phyloP scores from a whole-genome alignment of 768 basidiomycete genomes.

The Gymnopilus dilepis region DNA sequence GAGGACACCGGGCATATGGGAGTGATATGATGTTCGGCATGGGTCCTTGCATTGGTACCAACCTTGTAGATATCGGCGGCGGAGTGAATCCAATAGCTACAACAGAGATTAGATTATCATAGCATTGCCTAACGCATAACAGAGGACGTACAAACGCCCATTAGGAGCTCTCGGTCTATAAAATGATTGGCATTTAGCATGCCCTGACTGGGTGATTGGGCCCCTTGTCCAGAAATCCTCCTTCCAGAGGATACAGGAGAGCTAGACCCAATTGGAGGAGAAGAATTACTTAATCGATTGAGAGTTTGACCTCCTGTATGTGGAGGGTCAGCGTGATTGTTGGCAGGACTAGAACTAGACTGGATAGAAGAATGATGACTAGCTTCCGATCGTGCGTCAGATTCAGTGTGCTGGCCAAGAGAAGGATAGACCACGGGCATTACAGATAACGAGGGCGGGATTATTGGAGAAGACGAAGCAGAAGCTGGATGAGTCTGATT shows the following conservation, averaged over 20 bases:
- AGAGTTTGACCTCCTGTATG: neutral
- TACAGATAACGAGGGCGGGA: neutral
- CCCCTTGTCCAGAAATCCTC: slow-evolving; percentile 6
- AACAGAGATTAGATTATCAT: neutral
- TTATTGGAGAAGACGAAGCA: neutral
- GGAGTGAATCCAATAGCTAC: slow-evolving; percentile 71
- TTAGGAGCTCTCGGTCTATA: slow-evolving; percentile 60
- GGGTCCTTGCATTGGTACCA: slow-evolving; percentile 52
- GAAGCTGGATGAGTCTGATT: neutral
- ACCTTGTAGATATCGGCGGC: slow-evolving; percentile 55
- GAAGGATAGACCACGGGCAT: slow-evolving; percentile 21
- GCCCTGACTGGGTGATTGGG: slow-evolving; percentile 14
- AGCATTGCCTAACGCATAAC: neutral
- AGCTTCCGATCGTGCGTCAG: slow-evolving; percentile 23
- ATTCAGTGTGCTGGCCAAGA: slow-evolving; percentile 17
- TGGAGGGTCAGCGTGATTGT: slow-evolving; percentile 3
- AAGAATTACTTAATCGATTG: neutral
- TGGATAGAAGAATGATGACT: slow-evolving; percentile 25
- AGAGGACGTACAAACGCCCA: slow-evolving; percentile 64
- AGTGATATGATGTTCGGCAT: slow-evolving; percentile 80
- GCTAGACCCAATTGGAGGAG: neutral
- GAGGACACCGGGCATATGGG: slow-evolving; percentile 68
- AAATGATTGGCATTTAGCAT: slow-evolving; percentile 52
- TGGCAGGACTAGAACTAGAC: slow-evolving; percentile 12
- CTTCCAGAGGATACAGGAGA: neutral